Percentiles rank a stretch among this genome's conserved stretches.
phyloP scores from a whole-genome alignment of 208 protist species.

The Leishmania aethiopica region DNA sequence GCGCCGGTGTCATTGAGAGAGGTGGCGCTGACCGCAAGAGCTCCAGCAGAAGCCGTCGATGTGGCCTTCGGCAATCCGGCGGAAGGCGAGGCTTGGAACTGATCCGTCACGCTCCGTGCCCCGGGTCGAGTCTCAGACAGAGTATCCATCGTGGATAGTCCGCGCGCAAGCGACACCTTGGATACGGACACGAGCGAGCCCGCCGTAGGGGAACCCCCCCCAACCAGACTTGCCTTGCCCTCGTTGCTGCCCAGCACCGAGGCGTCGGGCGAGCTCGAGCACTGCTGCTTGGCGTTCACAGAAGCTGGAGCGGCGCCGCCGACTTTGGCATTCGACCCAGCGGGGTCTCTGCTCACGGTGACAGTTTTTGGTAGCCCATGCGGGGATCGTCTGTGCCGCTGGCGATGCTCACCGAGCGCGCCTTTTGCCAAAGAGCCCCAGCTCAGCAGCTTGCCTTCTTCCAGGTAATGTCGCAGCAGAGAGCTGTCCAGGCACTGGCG shows the following conservation, averaged over 20 bases:
- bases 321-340: neutral
- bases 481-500: constrained; percentile 8
- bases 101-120: neutral
- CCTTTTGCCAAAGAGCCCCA: constrained; percentile 40
- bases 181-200: neutral
- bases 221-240: neutral
- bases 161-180: neutral
- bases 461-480: constrained; percentile 35
- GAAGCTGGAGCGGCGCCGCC: neutral
- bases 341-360: neutral
- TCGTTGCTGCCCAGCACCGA: neutral
- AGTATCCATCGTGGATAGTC: neutral
- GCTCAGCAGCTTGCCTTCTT: constrained; percentile 36
- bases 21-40: neutral
- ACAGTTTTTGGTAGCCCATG: neutral
- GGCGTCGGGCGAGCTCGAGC: neutral
- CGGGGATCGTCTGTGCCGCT: neutral
- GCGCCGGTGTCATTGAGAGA: neutral
- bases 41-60: neutral
- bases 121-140: neutral
- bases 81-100: neutral
- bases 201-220: neutral
- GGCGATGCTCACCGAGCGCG: constrained; percentile 31
- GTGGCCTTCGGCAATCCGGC: neutral
- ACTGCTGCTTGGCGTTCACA: neutral